A percentile compares a stretch with the other conserved stretches of the same genome.
Conservation (phyloP, 495 filamentous ascomycete genomes). For the Penicillium soppii region DNA sequence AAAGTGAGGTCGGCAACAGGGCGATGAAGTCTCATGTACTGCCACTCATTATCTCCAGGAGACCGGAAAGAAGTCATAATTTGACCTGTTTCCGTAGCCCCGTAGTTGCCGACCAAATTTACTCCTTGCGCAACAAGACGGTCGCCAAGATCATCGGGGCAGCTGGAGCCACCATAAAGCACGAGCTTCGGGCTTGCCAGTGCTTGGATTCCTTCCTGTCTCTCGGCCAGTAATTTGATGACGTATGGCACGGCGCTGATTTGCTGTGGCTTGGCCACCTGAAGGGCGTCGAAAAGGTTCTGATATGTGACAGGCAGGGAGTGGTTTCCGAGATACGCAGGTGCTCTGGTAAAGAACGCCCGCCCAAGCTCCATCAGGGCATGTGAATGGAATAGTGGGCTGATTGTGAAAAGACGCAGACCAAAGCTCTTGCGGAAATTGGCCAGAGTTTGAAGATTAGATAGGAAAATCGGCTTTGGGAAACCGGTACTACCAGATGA, state of each 20-base stretch:
- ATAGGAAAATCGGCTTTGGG: constrained; percentile 53
- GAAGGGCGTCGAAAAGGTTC: constrained; percentile 47
- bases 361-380: constrained; percentile 43
- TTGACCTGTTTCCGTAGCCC: constrained; percentile 55
- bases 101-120: constrained; percentile 52
- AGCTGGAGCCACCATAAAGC: constrained; percentile 51
- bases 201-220: constrained; percentile 43
- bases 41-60: constrained; percentile 59
- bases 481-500: constrained; percentile 59
- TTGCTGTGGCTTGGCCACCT: constrained; percentile 44
- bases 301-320: constrained; percentile 54
- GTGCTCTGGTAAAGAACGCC: constrained; percentile 47
- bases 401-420: constrained; percentile 45
- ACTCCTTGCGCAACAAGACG: constrained; percentile 53
- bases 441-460: constrained; percentile 38
- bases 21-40: constrained; percentile 55
- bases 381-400: constrained; percentile 55
- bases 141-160: constrained; percentile 57
- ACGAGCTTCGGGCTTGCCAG: constrained; percentile 46
- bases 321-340: constrained; percentile 47
- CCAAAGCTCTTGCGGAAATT: constrained; percentile 31
- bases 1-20: constrained; percentile 36
- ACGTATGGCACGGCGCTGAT: constrained; percentile 57
- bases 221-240: constrained; percentile 53
- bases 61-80: constrained; percentile 53